phyloP scores from a whole-genome alignment of 352 stramenopile species.

The Peronospora farinosa region DNA sequence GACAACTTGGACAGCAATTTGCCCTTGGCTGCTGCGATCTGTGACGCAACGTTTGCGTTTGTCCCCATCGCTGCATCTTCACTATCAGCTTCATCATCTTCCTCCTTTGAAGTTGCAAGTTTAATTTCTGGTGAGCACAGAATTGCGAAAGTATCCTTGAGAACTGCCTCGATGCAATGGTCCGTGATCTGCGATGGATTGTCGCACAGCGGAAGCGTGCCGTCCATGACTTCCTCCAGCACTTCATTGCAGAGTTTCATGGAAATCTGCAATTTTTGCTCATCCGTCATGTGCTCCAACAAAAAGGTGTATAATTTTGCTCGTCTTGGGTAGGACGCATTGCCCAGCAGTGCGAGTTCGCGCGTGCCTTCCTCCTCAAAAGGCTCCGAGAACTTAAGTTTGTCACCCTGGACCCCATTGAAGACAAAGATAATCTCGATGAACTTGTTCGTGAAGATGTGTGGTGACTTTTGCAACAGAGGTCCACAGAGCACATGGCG shows the following conservation, averaged over 20 bases:
- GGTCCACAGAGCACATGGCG: conserved; percentile 89
- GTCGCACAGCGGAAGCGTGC: conserved; percentile 58
- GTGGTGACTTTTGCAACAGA: conserved; percentile 87
- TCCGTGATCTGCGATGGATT: conserved; percentile 77
- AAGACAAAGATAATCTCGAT: conserved; percentile 96
- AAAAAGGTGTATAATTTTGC: conserved; percentile 92
- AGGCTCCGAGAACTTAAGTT: conserved; percentile 56
- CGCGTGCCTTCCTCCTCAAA: conserved; percentile 60
- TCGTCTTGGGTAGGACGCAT: conserved; percentile 56
- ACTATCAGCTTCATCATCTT: conserved; percentile 51
- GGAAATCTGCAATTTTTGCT: conserved; percentile 94
- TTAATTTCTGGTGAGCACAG: conserved; percentile 86
- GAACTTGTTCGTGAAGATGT: conserved; percentile 95
- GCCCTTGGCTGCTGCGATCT: conserved; percentile 86
- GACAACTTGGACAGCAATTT: conserved; percentile 93
- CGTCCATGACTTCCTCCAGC: conserved; percentile 86
- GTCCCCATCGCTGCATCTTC: conserved; percentile 47
- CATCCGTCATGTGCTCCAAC: conserved; percentile 91
- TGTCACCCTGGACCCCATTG: conserved; percentile 72
- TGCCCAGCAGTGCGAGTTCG: conserved; percentile 56
- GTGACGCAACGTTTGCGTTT: conserved; percentile 43
- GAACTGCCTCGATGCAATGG: conserved; percentile 81
- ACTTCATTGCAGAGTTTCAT: conserved; percentile 92
- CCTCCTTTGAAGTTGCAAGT: conserved; percentile 47
- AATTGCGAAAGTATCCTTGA: conserved; percentile 85